These are phyloP conservation scores for Penicillium thymicola DNA, from an alignment of 2,329 filamentous ascomycete genomes.

Conservation along the genomic window DNA sequence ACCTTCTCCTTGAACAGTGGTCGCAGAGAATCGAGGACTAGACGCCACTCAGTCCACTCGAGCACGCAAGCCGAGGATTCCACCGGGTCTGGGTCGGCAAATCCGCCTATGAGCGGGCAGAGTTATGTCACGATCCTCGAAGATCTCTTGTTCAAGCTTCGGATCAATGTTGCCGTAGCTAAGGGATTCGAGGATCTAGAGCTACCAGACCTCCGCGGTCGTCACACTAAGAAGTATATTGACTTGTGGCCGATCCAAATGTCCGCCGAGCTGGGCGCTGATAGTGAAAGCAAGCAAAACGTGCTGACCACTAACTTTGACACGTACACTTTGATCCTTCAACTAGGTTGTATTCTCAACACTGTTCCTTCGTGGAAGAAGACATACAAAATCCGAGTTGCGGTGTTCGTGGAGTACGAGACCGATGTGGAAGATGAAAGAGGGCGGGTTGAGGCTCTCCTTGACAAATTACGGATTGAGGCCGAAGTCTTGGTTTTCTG, in stretches of 20 bases:
- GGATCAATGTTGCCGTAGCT: slow-evolving; percentile 80
- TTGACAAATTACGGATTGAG: slow-evolving; percentile 78
- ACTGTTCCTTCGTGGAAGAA: slow-evolving; percentile 79
- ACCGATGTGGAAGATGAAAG: slow-evolving; percentile 76
- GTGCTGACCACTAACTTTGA: slow-evolving; percentile 86
- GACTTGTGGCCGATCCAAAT: slow-evolving; percentile 93
- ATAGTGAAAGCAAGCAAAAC: slow-evolving; percentile 60
- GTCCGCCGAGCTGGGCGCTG: slow-evolving; percentile 74
- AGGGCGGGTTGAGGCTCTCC: slow-evolving; percentile 65
- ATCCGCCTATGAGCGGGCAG: slow-evolving; percentile 65
- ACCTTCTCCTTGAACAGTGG: slow-evolving; percentile 50
- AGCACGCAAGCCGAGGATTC: slow-evolving; percentile 10
- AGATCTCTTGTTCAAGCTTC: slow-evolving; percentile 71
- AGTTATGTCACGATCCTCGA: slow-evolving; percentile 81
- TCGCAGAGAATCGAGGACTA: slow-evolving; percentile 22
- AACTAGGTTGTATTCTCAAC: slow-evolving; percentile 78
- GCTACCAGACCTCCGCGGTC: slow-evolving; percentile 59
- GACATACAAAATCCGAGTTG: slow-evolving; percentile 68
- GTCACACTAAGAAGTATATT: slow-evolving; percentile 70
- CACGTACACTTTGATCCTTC: slow-evolving; percentile 82
- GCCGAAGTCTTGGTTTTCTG: slow-evolving; percentile 78
- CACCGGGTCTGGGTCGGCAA: slow-evolving; percentile 66
- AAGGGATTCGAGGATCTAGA: slow-evolving; percentile 77
- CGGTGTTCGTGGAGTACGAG: slow-evolving; percentile 88
- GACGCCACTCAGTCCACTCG: slow-evolving; percentile 13